Conservation (phyloP, 306 rosid genomes). For the Glycine tomentella region DNA sequence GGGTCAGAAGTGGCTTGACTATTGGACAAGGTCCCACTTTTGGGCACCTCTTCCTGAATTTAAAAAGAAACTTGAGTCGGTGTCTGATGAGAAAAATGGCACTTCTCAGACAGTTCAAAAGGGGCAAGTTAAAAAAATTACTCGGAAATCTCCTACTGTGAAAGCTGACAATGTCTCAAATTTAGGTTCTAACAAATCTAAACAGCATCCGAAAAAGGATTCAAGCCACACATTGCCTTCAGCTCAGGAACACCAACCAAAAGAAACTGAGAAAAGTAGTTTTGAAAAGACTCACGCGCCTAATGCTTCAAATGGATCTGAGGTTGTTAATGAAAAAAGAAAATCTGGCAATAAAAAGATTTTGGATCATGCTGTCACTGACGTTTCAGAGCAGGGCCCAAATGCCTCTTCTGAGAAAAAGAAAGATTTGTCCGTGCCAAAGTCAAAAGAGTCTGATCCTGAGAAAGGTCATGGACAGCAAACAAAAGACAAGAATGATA, state of each 20-base stretch:
- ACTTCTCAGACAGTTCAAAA: constrained; percentile 45
- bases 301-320: constrained; percentile 49
- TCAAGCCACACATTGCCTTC: constrained; percentile 41
- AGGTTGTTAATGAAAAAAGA: constrained; percentile 49
- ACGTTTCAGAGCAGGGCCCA: constrained; percentile 37
- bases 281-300: constrained; percentile 42
- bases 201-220: constrained; percentile 51
- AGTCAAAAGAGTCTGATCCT: constrained; percentile 36
- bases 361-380: constrained; percentile 43
- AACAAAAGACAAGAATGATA: constrained; percentile 41
- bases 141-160: constrained; percentile 47
- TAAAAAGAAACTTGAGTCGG: constrained; percentile 37
- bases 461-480: constrained; percentile 42
- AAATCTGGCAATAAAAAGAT: constrained; percentile 44
- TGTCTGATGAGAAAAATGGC: constrained; percentile 43
- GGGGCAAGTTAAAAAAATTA: constrained; percentile 51
- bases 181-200: constrained; percentile 49
- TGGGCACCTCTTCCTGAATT: constrained; percentile 55
- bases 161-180: constrained; percentile 45
- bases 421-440: constrained; percentile 38
- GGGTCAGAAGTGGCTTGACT: constrained; percentile 60
- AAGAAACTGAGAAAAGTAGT: constrained; percentile 55
- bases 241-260: constrained; percentile 51
- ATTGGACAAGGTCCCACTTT: constrained; percentile 62
- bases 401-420: constrained; percentile 50